These are phyloP conservation scores for Syncephalastrum monosporum DNA, from an alignment of 371 early-diverging fungal genomes.

Conservation along the genomic window DNA sequence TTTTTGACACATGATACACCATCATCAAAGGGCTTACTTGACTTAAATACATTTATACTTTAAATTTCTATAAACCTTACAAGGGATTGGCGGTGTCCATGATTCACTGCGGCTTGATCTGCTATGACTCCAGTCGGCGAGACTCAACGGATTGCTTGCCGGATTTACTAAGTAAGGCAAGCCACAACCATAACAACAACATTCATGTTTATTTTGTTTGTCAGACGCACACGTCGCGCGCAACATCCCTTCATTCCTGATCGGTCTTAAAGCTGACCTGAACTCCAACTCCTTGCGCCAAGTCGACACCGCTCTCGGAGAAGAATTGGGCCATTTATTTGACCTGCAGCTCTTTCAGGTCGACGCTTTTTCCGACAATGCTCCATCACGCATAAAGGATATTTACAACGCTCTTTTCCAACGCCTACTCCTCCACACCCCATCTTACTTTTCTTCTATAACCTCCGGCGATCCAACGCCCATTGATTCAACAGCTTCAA, in stretches of 20 bases:
- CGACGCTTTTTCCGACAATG: slow-evolving; percentile 30
- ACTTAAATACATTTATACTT: too few relatives aligned
- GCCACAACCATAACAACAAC: slow-evolving; percentile 8
- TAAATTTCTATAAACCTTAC: too few relatives aligned
- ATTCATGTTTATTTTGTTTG: slow-evolving; percentile 3
- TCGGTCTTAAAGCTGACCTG: slow-evolving; percentile 37
- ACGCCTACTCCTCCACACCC: too few relatives aligned
- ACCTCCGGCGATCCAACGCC: too few relatives aligned
- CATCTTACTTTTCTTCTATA: too few relatives aligned
- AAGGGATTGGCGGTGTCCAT: too few relatives aligned
- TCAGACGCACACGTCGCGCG: slow-evolving; percentile 29
- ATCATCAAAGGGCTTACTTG: too few relatives aligned
- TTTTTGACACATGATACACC: too few relatives aligned
- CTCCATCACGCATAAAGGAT: slow-evolving; percentile 25
- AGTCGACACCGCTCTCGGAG: slow-evolving; percentile 24
- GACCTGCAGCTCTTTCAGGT: slow-evolving; percentile 23
- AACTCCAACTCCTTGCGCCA: slow-evolving; percentile 15
- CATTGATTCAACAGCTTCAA: too few relatives aligned
- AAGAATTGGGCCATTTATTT: slow-evolving; percentile 25
- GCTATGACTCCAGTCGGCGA: slow-evolving; percentile 35
- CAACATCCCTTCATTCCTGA: slow-evolving; percentile 31
- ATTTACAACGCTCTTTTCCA: slow-evolving; percentile 16
- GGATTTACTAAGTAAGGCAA: slow-evolving; percentile 37
- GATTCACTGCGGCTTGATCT: slow-evolving; percentile 35
- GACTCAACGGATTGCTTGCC: slow-evolving; percentile 34